Base-by-base conservation (phyloP, 1,139 yeast genomes). In the Zygotorulaspora mrakii region DNA sequence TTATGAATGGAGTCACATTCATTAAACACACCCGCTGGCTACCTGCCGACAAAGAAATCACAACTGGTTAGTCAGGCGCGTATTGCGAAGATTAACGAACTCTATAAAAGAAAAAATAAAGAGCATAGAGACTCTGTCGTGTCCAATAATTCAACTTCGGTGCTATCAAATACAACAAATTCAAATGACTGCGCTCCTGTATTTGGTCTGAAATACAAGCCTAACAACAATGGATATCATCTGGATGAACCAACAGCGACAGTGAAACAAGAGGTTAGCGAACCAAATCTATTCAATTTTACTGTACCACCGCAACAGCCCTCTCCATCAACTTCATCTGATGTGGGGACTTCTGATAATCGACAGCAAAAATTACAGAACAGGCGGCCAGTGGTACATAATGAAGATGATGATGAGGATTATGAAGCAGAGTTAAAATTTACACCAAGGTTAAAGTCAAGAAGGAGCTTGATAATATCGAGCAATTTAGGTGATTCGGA, bases 91-190 rank as follows among this genome's bases (percentile, higher is more conserved):
- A 51, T 51, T 14, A 51, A 51, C 35, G 47, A 50, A 26, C 37
- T 51, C n/a, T 51, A 48, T 43, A 50, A 49, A 26, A 45, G 38
- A 13, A 45, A 31, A 17, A 46, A 45, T 20, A 45, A 33, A 32
- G 42, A 35, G 20, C 49, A 49, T 36, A 41, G 50, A 22, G 50
- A 45, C 31, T 49, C 53, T 8, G 53, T 49, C 9, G 50, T 50
- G 10, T 53, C 57, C 6, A 52, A 49, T 37, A 50, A 46, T 32
- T 50, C 55, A 17, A 53, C 57, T 4, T 45, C 55, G 11, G 54
- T 53, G 9, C 37, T 40, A 10, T 33, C 44, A 14, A 41, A 39
- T 6, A 37, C 30, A 5, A 28, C 17, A 17, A 38, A 24, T 9
- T 25, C 28, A 13, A 42, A 36, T 17, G 30, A 43, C 20, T 39